Conservation (phyloP, 768 basidiomycete species). For the Crassisporium funariophilum region DNA sequence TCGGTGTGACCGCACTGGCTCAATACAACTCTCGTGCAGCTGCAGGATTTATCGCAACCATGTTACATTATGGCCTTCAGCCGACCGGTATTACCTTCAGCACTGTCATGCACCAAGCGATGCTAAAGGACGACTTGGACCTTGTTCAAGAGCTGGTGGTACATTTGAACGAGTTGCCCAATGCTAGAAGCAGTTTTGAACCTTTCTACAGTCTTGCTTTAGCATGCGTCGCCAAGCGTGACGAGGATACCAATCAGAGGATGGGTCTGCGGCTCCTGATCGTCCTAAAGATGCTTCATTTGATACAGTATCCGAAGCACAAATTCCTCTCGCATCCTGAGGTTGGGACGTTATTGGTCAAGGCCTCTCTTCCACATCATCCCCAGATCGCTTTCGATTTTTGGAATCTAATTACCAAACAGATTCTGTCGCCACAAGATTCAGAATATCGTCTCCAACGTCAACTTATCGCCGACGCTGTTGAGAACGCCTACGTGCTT, state of each 20-base stretch:
- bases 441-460: background rate
- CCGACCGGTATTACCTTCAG: conserved; percentile 61
- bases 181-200: background rate
- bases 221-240: background rate
- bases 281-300: background rate
- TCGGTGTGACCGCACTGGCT: conserved; percentile 58
- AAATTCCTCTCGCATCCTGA: conserved; percentile 9
- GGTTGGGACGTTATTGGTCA: conserved; percentile 54
- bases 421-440: background rate
- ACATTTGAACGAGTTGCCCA: conserved; percentile 11
- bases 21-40: conserved; percentile 49
- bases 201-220: background rate
- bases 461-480: background rate
- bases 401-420: conserved; percentile 53
- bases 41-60: conserved; percentile 47
- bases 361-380: conserved; percentile 50
- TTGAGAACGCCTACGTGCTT: background rate
- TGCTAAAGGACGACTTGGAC: conserved; percentile 42
- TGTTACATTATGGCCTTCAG: conserved; percentile 47
- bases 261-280: background rate
- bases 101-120: conserved; percentile 63
- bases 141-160: conserved; percentile 46
- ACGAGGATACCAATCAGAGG: background rate
- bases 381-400: conserved; percentile 59
- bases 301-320: background rate